Evolutionary conservation across 148 eudicot genomes (phyloP).

Genomic region (Rheum nobile): DNA sequence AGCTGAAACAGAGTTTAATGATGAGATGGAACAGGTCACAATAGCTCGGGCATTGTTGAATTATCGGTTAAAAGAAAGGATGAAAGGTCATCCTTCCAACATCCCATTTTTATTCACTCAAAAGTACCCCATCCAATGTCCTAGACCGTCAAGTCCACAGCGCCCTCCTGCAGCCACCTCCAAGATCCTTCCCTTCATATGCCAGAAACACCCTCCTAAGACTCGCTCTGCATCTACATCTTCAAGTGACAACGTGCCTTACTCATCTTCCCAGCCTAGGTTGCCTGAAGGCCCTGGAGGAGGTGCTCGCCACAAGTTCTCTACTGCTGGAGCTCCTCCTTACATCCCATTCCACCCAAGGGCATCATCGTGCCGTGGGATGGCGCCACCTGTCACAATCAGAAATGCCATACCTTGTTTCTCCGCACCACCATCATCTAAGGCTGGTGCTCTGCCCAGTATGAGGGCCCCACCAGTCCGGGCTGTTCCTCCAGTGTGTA

Average conservation of each 20-base stretch:
- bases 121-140: conserved; percentile 24
- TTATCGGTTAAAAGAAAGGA: conserved; percentile 30
- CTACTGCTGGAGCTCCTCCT: conserved; percentile 44
- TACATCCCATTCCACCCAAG: conserved; percentile 41
- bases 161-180: conserved; percentile 35
- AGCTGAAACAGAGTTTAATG: conserved; percentile 24
- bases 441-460: conserved; percentile 11
- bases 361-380: conserved; percentile 25
- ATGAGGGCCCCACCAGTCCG: conserved; percentile 18
- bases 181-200: conserved; percentile 55
- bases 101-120: conserved; percentile 36
- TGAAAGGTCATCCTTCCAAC: conserved; percentile 21
- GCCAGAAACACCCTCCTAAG: conserved; percentile 9
- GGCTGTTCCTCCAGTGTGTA: conserved; percentile 40
- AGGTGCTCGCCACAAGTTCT: conserved; percentile 26
- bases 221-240: neutral
- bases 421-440: conserved; percentile 28
- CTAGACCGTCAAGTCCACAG: conserved; percentile 28
- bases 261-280: conserved; percentile 10
- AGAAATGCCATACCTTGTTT: conserved; percentile 45
- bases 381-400: conserved; percentile 57
- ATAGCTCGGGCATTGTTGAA: conserved; percentile 57
- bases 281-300: neutral
- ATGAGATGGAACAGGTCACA: conserved; percentile 60
- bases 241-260: conserved; percentile 12